Conservation (phyloP, 495 filamentous ascomycete species). For the Astrothelium subdiscretum region DNA sequence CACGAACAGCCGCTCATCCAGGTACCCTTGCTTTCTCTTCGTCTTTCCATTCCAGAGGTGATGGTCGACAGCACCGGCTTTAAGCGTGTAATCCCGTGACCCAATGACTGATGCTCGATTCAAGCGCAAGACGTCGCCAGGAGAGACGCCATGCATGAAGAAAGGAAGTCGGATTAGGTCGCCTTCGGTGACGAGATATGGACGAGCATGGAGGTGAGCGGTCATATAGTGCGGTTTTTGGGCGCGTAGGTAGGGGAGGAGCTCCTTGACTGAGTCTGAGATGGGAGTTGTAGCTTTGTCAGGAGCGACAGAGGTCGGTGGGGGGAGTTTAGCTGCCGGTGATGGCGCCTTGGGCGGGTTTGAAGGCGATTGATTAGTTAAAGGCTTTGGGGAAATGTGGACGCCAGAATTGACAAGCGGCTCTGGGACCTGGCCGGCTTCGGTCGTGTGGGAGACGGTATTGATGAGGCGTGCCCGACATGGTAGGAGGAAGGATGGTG, state of each 20-base stretch:
- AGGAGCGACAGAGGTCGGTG: constrained; percentile 17
- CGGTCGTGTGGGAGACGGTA: constrained; percentile 27
- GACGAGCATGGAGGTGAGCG: constrained; percentile 71
- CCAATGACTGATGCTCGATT: constrained; percentile 71
- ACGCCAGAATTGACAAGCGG: constrained; percentile 18
- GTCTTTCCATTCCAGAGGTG: constrained; percentile 7
- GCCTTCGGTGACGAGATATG: constrained; percentile 82
- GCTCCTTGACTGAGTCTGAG: constrained; percentile 46
- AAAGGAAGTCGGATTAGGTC: constrained; percentile 91
- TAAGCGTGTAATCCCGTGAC: constrained; percentile 80
- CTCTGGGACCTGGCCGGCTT: constrained; percentile 19
- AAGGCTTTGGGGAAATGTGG: constrained; percentile 6
- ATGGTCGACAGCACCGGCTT: constrained; percentile 34
- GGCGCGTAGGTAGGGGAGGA: constrained; percentile 64
- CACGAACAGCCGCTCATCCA: constrained; percentile 73
- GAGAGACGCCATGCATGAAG: constrained; percentile 68
- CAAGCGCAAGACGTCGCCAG: constrained; percentile 76
- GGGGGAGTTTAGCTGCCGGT: constrained; percentile 18
- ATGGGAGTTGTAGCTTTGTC: constrained; percentile 33
- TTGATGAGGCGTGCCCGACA: constrained; percentile 22
- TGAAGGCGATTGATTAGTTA: constrained; percentile 1
- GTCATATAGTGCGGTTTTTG: constrained; percentile 81
- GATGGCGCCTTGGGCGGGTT: constrained; percentile 11
- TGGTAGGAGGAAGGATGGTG: constrained; percentile 30
- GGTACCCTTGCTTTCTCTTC: constrained; percentile 30